Evolutionary conservation across 805 yeast species (phyloP), one percentile per base, ranked within the genome.

Genomic region (Candida saitoana): DNA sequence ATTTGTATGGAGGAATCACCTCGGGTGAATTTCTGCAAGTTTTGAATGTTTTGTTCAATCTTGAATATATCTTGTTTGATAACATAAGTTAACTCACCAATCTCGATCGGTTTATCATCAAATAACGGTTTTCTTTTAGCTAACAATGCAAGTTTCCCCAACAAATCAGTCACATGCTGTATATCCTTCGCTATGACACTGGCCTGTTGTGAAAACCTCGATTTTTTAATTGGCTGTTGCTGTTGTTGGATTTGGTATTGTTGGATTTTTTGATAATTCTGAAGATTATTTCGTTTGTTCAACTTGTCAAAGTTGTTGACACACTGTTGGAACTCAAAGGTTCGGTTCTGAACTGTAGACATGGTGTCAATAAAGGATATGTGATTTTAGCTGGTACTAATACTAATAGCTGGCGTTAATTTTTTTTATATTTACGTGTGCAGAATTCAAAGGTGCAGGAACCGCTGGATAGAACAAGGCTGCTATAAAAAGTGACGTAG

Each of bases 81-180:
- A 33, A 89, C 83, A 51, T 82, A 86, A 0, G 99, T 90, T 49
- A 93, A 70, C 60, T 93, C 96, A 16, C 90, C 87, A 48, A 93
- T 87, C 57, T 93, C 98, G 12, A 87, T 82, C 1, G 98, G 97
- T 50, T 85, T 82, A 63, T 93, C 99, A 56, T 90, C 96, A 50
- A 93, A 87, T 57, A 91, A 65, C 15, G 96, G 95, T 59, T 89
- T 90, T 52, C 89, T 73, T 60, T 85, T 88, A 3, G 99, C 97
- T 49, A 93, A 64, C 49, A 74, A 69, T 2, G 98, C 96, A 41
- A 93, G 71, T 54, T 88, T 82, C 30, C 84, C 80, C 42, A 93
- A 69, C 51, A 89, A 71, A 40, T 80, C 87, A 4, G 96, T 90
- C 9, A 91, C 87, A 41, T 80, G 82, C 8, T 90, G 84, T 40